Percentiles rank a stretch among this genome's conserved stretches.
Evolutionary conservation across 1,284 basidiomycete species (phyloP).

Genomic region (Sporisorium graminicola): DNA sequence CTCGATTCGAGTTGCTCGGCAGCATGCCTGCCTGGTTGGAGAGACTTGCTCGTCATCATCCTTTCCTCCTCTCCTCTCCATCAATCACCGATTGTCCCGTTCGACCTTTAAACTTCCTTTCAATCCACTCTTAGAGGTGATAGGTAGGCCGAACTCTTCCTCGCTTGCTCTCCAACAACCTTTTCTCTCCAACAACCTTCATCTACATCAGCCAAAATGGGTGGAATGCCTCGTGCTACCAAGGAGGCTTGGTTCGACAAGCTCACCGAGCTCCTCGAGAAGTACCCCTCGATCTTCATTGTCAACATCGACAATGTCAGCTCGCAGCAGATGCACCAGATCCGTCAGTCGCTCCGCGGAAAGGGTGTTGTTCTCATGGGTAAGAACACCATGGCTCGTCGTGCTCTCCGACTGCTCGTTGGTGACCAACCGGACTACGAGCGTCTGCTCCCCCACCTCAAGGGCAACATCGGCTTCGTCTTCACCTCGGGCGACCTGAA

Average conservation of each 20-base stretch:
- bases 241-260: constrained; percentile 95
- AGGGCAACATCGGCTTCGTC: constrained; percentile 99
- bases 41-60: not conserved
- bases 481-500: constrained; percentile 94
- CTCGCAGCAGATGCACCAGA: constrained; percentile 99
- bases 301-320: constrained; percentile 99
- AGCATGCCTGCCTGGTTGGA: not conserved
- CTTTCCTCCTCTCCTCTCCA: constrained; percentile 5
- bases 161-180: constrained; percentile 6
- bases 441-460: constrained; percentile 93
- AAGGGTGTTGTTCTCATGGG: constrained; percentile 98
- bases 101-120: constrained; percentile 62
- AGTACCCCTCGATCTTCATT: constrained; percentile 94
- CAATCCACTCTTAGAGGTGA: constrained; percentile 62
- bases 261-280: constrained; percentile 90
- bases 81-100: constrained; percentile 23
- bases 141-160: constrained; percentile 60
- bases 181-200: constrained; percentile 11
- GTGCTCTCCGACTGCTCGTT: constrained; percentile 91
- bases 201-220: constrained; percentile 76
- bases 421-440: constrained; percentile 93
- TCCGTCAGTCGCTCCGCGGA: constrained; percentile 93
- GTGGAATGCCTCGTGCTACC: constrained; percentile 83
- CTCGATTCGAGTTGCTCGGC: not conserved
- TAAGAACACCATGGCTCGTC: constrained; percentile 99